Base-by-base conservation (phyloP, 2,329 filamentous ascomycete species). In the Mollisia scopiformis region DNA sequence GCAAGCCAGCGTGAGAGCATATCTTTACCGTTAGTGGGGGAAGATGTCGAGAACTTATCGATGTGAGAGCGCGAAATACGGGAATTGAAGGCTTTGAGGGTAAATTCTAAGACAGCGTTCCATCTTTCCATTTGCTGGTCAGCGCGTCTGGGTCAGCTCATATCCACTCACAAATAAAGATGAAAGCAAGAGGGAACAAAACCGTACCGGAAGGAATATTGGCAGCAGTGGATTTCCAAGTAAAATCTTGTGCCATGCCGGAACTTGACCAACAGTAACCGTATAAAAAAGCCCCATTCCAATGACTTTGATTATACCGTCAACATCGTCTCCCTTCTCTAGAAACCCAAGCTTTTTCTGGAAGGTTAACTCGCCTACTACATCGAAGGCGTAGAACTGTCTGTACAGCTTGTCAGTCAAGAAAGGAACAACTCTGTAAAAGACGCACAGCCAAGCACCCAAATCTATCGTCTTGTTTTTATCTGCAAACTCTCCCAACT, bases 401-500 rank as follows among this genome's bases (percentile, higher is more conserved):
- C 43, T 49, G 5, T 43, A 3, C n/a, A 4, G n/a, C 8, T 41
- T 6, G 37, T 41, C 37, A 41, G 16, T 28, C 41, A 27, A 5
- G 13, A 46, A 27, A 21, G 41, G 23, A 23, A 8, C 41, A 21
- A 46, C 41, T 13, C 23, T n/a, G n/a, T n/a, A n/a, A n/a, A n/a
- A n/a, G n/a, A n/a, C n/a, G n/a, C n/a, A 49, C 43, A 49, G 23
- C 43, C 43, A 49, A 28, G 43, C 43, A 49, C 43, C 43, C 27
- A 49, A n/a, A 23, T 49, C 43, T 11, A 82, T 61, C 0, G 62
- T 54, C 6, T 71, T 13, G 0, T 65, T 66, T 0, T 57, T 57
- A 0, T 62, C 55, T 2, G 75, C 73, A n/a, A 76, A 74, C 57
- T 78, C 76, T 2, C 57, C 56, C 21, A 82, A 66, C 2, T 73